Evolutionary conservation across 345 rosid genomes (phyloP).

Genomic region (Iberis pinnata): DNA sequence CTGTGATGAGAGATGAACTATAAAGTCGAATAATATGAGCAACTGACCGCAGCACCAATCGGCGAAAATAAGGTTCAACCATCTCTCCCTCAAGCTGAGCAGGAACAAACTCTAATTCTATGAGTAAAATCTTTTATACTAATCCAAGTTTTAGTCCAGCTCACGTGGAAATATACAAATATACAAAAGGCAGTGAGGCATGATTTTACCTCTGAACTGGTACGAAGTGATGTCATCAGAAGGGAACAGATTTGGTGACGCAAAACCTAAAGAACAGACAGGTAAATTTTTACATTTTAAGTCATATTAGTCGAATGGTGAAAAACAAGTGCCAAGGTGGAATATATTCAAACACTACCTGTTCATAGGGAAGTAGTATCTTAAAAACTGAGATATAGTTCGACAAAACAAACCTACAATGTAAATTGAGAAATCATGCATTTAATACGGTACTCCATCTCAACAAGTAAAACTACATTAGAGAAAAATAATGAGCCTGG

Average conservation of each 20-base stretch:
- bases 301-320: conserved; percentile 7
- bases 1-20: conserved; percentile 88
- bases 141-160: conserved; percentile 14
- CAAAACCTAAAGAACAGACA: conserved; percentile 57
- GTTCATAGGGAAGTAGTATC: conserved; percentile 65
- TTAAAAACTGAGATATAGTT: conserved; percentile 76
- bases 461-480: conserved; percentile 10
- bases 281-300: conserved; percentile 27
- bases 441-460: conserved; percentile 10
- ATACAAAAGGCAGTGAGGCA: conserved; percentile 11
- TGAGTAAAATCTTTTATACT: conserved; percentile 11
- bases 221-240: conserved; percentile 93
- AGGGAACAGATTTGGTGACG: conserved; percentile 94
- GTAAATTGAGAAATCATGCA: conserved; percentile 15
- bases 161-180: conserved; percentile 5
- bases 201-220: conserved; percentile 72
- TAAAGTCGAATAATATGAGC: conserved; percentile 86
- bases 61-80: conserved; percentile 93
- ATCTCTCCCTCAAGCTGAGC: conserved; percentile 85
- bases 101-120: conserved; percentile 26
- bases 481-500: conserved; percentile 13
- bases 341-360: conserved; percentile 41
- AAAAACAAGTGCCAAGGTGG: conserved; percentile 9
- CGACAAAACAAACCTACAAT: conserved; percentile 78
- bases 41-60: conserved; percentile 94